Percentiles rank a stretch among this genome's conserved stretches.
phyloP scores from a whole-genome alignment of 2,329 filamentous ascomycete species.

The Colletotrichum godetiae region DNA sequence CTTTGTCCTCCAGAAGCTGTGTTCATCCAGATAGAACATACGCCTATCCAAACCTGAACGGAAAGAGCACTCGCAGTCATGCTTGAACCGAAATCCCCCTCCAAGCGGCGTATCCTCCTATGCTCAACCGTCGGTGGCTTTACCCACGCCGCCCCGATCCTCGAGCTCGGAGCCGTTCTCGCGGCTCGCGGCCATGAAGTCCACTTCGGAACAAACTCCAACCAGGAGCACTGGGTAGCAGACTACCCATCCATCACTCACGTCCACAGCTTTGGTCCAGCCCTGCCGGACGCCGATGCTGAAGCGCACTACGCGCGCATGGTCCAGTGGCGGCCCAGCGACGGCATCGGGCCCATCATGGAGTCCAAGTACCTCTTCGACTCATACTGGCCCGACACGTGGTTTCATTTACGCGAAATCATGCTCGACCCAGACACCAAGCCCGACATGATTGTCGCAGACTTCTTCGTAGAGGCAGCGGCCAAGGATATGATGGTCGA shows the following conservation, averaged over 20 bases:
- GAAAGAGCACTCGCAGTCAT: neutral
- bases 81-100: neutral
- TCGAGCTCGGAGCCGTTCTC: conserved; percentile 49
- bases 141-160: conserved; percentile 49
- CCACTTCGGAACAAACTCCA: conserved; percentile 51
- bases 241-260: conserved; percentile 45
- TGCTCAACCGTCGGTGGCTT: conserved; percentile 50
- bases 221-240: conserved; percentile 49
- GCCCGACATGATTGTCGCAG: conserved; percentile 54
- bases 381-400: conserved; percentile 47
- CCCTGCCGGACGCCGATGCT: conserved; percentile 13
- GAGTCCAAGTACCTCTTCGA: conserved; percentile 51
- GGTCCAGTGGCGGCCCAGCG: conserved; percentile 5
- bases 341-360: conserved; percentile 39
- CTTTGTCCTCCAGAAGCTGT: neutral
- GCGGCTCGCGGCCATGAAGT: conserved; percentile 42
- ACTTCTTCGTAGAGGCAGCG: conserved; percentile 55
- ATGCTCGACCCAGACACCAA: conserved; percentile 38
- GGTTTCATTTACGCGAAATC: conserved; percentile 39
- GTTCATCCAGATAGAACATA: neutral
- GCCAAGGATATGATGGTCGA: conserved; percentile 52
- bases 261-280: conserved; percentile 46
- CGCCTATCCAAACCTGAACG: neutral
- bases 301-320: conserved; percentile 14
- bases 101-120: conserved; percentile 41